These are phyloP conservation scores for Babesia ovata DNA, from an alignment of 169 alveolate genomes.

Conservation along the genomic window DNA sequence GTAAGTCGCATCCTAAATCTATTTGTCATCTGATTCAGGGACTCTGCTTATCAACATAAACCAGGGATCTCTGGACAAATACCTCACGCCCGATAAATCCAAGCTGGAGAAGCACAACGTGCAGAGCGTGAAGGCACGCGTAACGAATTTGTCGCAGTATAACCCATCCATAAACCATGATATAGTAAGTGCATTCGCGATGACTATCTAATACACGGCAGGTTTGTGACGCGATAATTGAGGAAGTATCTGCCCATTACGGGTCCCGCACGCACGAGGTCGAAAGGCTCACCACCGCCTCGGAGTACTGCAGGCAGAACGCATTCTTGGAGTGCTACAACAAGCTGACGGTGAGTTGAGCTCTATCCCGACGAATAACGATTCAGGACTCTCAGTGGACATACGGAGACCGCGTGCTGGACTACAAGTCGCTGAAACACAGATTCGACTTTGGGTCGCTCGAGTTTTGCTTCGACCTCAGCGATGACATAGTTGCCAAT, in stretches of 20 bases:
- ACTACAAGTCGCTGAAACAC: slow-evolving; percentile 32
- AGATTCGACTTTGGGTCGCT: slow-evolving; percentile 65
- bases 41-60: slow-evolving; percentile 84
- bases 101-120: slow-evolving; percentile 84
- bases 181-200: slow-evolving; percentile 3
- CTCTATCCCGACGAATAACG: background rate
- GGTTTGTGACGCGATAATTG: slow-evolving; percentile 53
- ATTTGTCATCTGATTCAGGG: slow-evolving; percentile 64
- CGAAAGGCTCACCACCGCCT: slow-evolving; percentile 1
- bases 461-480: slow-evolving; percentile 57
- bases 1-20: slow-evolving; percentile 74
- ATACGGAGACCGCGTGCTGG: slow-evolving; percentile 42
- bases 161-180: slow-evolving; percentile 57
- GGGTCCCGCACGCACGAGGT: background rate
- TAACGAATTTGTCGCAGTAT: slow-evolving; percentile 73
- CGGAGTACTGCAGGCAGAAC: slow-evolving; percentile 12
- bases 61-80: slow-evolving; percentile 69
- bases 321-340: slow-evolving; percentile 46
- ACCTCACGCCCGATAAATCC: slow-evolving; percentile 83
- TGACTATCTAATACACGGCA: background rate
- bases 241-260: slow-evolving; percentile 38
- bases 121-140: slow-evolving; percentile 80
- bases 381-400: slow-evolving; percentile 62
- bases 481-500: slow-evolving; percentile 28
- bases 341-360: slow-evolving; percentile 42